Conservation (phyloP, 768 basidiomycete genomes). For the Mycena olivaceomarginata region DNA sequence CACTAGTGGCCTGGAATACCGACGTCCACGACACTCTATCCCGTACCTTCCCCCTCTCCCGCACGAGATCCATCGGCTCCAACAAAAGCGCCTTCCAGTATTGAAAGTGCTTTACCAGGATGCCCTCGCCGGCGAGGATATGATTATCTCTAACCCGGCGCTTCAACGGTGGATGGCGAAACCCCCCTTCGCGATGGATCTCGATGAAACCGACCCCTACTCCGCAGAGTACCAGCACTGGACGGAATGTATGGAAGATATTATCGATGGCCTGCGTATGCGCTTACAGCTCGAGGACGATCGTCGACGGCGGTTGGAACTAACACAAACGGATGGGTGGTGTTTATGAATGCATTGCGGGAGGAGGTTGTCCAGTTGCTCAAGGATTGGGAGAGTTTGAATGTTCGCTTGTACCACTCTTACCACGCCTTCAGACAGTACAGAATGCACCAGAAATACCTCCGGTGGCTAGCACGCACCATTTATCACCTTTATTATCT, state of each 20-base stretch:
- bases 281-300: background rate
- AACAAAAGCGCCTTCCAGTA: too few relatives aligned
- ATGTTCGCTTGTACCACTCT: background rate
- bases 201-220: background rate
- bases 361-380: background rate
- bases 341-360: too few relatives aligned
- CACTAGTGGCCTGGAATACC: background rate
- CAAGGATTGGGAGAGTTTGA: background rate
- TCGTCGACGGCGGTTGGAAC: background rate
- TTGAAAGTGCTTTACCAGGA: background rate
- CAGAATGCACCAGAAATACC: slow-evolving; percentile 1
- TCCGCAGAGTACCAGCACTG: background rate
- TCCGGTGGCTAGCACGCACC: slow-evolving; percentile 13
- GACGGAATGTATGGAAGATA: background rate
- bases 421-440: background rate
- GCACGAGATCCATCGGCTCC: background rate
- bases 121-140: background rate
- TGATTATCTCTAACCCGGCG: background rate
- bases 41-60: background rate
- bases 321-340: background rate
- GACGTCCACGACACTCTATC: background rate
- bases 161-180: background rate
- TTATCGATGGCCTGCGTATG: slow-evolving; percentile 4
- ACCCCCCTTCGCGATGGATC: slow-evolving; percentile 8
- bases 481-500: too few relatives aligned